phyloP scores from a whole-genome alignment of 495 filamentous ascomycete species.

The Pyronema domesticum region DNA sequence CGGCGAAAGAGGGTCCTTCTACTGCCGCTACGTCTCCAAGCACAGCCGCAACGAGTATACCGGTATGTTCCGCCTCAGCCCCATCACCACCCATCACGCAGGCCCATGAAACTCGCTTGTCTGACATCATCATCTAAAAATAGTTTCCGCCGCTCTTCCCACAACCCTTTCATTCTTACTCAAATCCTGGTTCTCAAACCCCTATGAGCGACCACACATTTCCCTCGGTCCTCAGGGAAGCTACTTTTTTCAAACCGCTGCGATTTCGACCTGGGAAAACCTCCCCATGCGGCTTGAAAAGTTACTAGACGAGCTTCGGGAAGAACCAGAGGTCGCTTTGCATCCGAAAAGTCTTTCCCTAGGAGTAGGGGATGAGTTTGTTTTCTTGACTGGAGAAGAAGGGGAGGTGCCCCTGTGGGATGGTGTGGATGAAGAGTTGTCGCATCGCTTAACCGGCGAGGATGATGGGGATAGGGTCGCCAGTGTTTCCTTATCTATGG shows the following conservation, averaged over 20 bases:
- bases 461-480: not conserved
- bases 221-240: not conserved
- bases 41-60: not conserved
- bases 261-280: conserved; percentile 1
- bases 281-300: not conserved
- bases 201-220: conserved; percentile 2
- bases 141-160: conserved; percentile 1
- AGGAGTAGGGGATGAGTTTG: not conserved
- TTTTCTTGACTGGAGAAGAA: not conserved
- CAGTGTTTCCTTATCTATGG: not conserved
- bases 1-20: conserved; percentile 1
- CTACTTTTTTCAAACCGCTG: conserved; percentile 2
- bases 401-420: not conserved
- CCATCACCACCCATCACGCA: not conserved
- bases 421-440: not conserved
- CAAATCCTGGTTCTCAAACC: not conserved
- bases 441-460: not conserved
- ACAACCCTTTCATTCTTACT: conserved; percentile 1
- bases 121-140: not conserved
- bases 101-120: not conserved
- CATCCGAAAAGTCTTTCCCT: not conserved
- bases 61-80: not conserved
- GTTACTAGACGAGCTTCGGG: not conserved
- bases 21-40: conserved; percentile 2
- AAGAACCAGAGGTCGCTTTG: not conserved